These are phyloP conservation scores for Hemisphaericaspora xylofermentans DNA, from an alignment of 1,139 yeast genomes.

Conservation along the genomic window DNA sequence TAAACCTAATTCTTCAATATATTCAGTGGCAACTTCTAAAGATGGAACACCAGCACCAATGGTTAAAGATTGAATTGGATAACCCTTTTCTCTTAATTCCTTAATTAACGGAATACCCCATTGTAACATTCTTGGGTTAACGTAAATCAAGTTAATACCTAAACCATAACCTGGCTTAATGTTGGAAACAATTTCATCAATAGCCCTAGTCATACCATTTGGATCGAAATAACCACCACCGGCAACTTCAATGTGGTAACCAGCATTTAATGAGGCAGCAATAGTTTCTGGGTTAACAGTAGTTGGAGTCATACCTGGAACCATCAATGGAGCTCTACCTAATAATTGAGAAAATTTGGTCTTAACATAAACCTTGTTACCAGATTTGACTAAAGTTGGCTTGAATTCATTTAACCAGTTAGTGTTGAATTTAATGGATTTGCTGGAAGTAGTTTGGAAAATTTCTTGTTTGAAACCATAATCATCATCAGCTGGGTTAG, in stretches of 20 bases:
- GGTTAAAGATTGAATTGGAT: constrained; percentile 93
- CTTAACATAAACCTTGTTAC: constrained; percentile 69
- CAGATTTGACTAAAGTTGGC: constrained; percentile 78
- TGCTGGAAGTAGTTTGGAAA: constrained; percentile 61
- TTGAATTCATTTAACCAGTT: constrained; percentile 89
- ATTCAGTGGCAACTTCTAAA: constrained; percentile 93
- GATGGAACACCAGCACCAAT: constrained; percentile 99
- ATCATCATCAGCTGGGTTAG: constrained; percentile 62
- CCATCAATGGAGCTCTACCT: constrained; percentile 95
- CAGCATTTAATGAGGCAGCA: constrained; percentile 90
- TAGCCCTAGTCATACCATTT: constrained; percentile 66
- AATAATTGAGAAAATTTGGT: constrained; percentile 90
- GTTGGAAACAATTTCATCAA: constrained; percentile 64
- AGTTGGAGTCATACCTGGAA: constrained; percentile 99
- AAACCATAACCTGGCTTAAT: constrained; percentile 85
- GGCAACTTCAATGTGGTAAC: constrained; percentile 95
- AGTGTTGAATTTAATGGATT: constrained; percentile 74
- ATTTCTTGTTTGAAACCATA: constrained; percentile 95
- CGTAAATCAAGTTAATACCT: constrained; percentile 89
- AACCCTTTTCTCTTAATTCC: constrained; percentile 84
- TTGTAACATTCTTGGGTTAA: constrained; percentile 94
- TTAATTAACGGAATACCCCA: constrained; percentile 98
- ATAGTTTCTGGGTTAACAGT: constrained; percentile 94
- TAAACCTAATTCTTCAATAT: constrained; percentile 86
- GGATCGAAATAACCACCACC: constrained; percentile 97